Conservation (phyloP, 2,329 filamentous ascomycete genomes). For the Sporothrix inflata region DNA sequence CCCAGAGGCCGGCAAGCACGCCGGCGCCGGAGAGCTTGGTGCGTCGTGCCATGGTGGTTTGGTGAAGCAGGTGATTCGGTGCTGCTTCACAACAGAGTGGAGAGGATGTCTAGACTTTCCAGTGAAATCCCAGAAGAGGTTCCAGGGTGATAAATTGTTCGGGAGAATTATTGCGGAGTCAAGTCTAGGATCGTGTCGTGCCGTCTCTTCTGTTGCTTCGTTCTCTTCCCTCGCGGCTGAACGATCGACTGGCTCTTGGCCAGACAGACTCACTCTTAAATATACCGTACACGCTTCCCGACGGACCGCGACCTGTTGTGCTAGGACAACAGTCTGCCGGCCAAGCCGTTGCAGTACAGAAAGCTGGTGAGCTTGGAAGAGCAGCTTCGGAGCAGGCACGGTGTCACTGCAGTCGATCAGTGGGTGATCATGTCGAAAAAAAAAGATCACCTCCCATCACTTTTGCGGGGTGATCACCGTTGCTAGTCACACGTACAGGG, state of each 20-base stretch:
- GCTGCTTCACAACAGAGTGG: not conserved
- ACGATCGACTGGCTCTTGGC: not conserved
- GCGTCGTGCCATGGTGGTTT: not conserved
- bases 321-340: not conserved
- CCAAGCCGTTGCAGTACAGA: not conserved
- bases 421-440: constrained; percentile 13
- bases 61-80: not conserved
- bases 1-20: constrained; percentile 17
- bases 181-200: not conserved
- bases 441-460: not conserved
- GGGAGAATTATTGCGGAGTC: not conserved
- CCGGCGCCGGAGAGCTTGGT: constrained; percentile 6
- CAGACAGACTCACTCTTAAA: not conserved
- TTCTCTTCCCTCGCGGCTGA: not conserved
- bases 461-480: not conserved
- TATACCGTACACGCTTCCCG: not conserved
- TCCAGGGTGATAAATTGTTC: not conserved
- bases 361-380: not conserved
- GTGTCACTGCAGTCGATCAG: not conserved
- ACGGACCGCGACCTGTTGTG: not conserved
- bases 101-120: not conserved
- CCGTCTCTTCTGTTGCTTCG: not conserved
- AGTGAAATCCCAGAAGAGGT: not conserved
- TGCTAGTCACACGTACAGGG: not conserved
- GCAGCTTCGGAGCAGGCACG: not conserved